Evolutionary conservation across 805 yeast genomes (phyloP).

Genomic region (Yarrowia deformans): DNA sequence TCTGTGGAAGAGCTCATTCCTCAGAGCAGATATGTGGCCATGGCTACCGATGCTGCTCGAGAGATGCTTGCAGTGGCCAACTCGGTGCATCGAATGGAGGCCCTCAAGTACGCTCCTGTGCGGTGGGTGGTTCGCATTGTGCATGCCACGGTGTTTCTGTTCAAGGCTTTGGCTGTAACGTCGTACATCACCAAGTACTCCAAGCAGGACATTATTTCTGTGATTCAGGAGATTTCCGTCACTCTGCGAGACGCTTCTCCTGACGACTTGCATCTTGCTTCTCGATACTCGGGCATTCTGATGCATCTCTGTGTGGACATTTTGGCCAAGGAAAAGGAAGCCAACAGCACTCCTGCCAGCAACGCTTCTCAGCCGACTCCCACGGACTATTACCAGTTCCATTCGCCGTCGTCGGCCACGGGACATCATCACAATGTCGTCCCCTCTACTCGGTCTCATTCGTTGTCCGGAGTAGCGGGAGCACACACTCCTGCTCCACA

Average conservation of each 20-base stretch:
- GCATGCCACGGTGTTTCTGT: constrained; percentile 87
- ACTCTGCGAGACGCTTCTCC: constrained; percentile 84
- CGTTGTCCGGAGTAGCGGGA: constrained; percentile 29
- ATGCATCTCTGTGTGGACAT: constrained; percentile 63
- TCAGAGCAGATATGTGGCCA: constrained; percentile 72
- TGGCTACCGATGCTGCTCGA: constrained; percentile 84
- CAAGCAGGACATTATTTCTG: constrained; percentile 64
- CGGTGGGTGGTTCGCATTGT: constrained; percentile 88
- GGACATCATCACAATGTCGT: background rate
- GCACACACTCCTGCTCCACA: constrained; percentile 12
- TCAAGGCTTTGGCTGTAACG: constrained; percentile 68
- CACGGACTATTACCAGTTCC: constrained; percentile 36
- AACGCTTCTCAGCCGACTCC: constrained; percentile 36
- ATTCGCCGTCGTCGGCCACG: constrained; percentile 1
- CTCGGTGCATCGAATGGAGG: constrained; percentile 65
- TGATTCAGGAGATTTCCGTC: constrained; percentile 74
- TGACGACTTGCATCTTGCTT: constrained; percentile 84
- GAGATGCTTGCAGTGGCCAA: constrained; percentile 76
- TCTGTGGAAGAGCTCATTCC: constrained; percentile 74
- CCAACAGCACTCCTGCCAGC: constrained; percentile 36
- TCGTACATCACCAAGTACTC: constrained; percentile 44
- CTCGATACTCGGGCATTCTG: constrained; percentile 62
- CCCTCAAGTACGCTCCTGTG: constrained; percentile 84
- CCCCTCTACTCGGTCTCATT: constrained; percentile 27
- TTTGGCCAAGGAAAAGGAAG: constrained; percentile 55